Evolutionary conservation across 169 alveolate genomes (phyloP), one percentile per base, ranked within the genome.

Genomic region (Cryptosporidium andersoni): DNA sequence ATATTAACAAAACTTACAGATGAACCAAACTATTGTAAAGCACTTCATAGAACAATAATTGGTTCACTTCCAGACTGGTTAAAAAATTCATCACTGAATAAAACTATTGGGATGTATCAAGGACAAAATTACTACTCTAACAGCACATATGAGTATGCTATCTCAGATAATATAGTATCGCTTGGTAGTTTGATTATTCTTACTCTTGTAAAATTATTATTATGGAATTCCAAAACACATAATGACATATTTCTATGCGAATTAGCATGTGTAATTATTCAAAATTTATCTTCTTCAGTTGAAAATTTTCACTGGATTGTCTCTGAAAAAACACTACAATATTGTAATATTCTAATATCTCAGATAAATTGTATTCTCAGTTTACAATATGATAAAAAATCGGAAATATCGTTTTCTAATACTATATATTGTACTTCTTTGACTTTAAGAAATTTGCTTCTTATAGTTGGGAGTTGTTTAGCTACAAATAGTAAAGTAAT

Each of bases 251-350:
- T 45, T 55, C 25, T 74, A 60, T 74, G 85, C 40, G 43, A 42
- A 34, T 40, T 58, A 11, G 14, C 47, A 9, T 56, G 39, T 39
- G 55, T 68, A 5, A 74, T 58, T 36, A 56, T 74, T 56, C 47
- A 42, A 42, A 74, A 74, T 42, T 12, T 74, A 6, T 74, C 85
- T n/a, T 58, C 36, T 40, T 36, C 55, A 43, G 47, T 74, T 39
- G 51, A 74, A 40, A 74, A 74, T 42, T 56, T 56, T 43, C 85
- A 74, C 45, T 74, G 85, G 85, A 3, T 45, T 45, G 62, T 53
- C 43, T 66, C 74, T 7, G 85, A 74, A 16, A 74, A 74, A 34
- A 58, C 60, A 12, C 34, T 58, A 11, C 85, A 74, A 6, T 74
- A 74, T 74, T 39, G 55, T 9, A 25, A 45, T 39, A 58, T 74